phyloP scores from a whole-genome alignment of 768 basidiomycete species.

The Leucogyrophana mollusca region DNA sequence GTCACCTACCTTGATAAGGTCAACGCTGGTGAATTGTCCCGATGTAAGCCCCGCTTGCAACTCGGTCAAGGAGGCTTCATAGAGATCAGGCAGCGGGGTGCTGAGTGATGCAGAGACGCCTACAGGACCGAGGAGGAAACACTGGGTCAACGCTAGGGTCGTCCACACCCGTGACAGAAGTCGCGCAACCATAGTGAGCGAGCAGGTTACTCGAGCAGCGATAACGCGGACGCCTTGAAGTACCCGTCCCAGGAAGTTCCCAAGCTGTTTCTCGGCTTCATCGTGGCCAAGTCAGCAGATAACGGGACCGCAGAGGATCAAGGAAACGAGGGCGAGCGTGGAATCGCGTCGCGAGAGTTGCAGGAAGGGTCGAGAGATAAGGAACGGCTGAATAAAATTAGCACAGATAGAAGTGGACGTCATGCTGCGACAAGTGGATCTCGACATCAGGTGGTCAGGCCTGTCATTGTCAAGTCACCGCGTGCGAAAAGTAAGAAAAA shows the following conservation, averaged over 20 bases:
- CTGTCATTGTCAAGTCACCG: too few relatives aligned
- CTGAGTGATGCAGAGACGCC: constrained; percentile 9
- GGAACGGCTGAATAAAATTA: neutral
- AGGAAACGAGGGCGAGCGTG: too few relatives aligned
- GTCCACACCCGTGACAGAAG: constrained; percentile 2
- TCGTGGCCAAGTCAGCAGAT: too few relatives aligned
- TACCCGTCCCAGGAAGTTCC: too few relatives aligned
- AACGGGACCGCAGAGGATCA: too few relatives aligned
- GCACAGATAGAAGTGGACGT: neutral
- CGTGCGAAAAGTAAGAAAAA: too few relatives aligned
- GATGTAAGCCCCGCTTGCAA: constrained; percentile 36
- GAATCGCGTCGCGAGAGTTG: too few relatives aligned
- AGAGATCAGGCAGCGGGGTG: constrained; percentile 35
- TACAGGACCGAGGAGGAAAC: neutral
- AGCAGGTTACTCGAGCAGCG: too few relatives aligned
- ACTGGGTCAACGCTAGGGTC: neutral
- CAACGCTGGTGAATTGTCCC: constrained; percentile 37
- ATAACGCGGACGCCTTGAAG: too few relatives aligned
- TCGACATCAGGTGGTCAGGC: neutral
- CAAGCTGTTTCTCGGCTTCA: too few relatives aligned
- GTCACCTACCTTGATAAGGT: constrained; percentile 35
- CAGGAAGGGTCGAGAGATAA: neutral
- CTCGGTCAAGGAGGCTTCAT: constrained; percentile 39
- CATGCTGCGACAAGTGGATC: neutral
- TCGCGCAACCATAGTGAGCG: neutral